These are phyloP conservation scores for Metschnikowia lunata DNA, from an alignment of 805 yeast genomes.

Conservation along the genomic window DNA sequence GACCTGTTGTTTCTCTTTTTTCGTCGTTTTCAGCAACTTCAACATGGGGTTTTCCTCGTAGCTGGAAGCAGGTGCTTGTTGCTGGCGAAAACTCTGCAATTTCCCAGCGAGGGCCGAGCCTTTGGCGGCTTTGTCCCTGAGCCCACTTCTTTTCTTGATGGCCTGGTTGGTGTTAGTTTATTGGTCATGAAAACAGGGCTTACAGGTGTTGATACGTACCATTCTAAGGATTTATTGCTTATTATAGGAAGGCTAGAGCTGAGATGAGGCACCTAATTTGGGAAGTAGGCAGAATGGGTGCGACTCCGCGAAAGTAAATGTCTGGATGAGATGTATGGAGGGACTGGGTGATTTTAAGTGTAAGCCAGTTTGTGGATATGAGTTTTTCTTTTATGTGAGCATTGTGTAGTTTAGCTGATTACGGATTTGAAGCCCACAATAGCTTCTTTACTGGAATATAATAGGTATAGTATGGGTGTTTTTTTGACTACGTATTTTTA, in stretches of 20 bases:
- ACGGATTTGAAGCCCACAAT: no score
- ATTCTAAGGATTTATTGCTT: not conserved
- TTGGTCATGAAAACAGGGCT: no score
- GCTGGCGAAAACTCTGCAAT: conserved; percentile 25
- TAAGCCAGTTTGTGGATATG: no score
- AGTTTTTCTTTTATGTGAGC: no score
- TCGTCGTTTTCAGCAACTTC: conserved; percentile 48
- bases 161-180: not conserved
- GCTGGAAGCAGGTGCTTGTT: conserved; percentile 11
- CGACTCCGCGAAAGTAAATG: no score
- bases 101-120: conserved; percentile 22
- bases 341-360: no score
- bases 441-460: no score
- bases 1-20: conserved; percentile 46
- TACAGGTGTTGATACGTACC: not conserved
- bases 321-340: no score
- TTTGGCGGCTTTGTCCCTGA: conserved; percentile 30
- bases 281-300: no score
- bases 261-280: not conserved
- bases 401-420: no score
- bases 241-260: not conserved
- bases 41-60: conserved; percentile 46
- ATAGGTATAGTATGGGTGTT: no score
- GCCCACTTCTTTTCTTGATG: conserved; percentile 31
- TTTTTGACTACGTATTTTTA: no score